Percentiles rank a stretch among this genome's conserved stretches.
phyloP scores from a whole-genome alignment of 768 basidiomycete genomes.

The Boletus subparvulus region DNA sequence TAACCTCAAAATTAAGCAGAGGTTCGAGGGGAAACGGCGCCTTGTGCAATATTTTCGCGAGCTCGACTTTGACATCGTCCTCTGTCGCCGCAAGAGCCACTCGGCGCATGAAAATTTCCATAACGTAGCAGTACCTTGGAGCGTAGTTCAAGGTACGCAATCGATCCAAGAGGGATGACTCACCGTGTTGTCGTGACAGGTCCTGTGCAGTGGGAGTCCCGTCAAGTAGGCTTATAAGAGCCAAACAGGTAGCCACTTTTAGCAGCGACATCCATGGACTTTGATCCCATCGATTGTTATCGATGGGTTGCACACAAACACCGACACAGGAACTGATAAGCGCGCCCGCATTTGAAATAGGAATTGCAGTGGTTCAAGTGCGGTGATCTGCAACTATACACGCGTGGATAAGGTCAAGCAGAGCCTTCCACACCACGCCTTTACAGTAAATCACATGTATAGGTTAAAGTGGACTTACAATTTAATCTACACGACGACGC shows the following conservation, averaged over 20 bases:
- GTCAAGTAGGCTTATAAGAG: slow-evolving; percentile 17
- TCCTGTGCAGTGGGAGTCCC: neutral
- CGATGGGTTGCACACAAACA: neutral
- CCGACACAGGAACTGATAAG: slow-evolving; percentile 4
- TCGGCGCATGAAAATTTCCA: slow-evolving; percentile 38
- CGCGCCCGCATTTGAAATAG: neutral
- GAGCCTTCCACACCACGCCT: neutral
- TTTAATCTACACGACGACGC: slow-evolving; percentile 56
- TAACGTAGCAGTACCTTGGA: slow-evolving; percentile 13
- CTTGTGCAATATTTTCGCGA: slow-evolving; percentile 35
- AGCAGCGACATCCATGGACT: neutral
- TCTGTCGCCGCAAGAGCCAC: slow-evolving; percentile 27
- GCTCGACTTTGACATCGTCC: slow-evolving; percentile 34
- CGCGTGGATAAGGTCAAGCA: neutral
- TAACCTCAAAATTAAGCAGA: slow-evolving; percentile 35
- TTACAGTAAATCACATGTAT: slow-evolving; percentile 3
- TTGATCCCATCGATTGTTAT: slow-evolving; percentile 21
- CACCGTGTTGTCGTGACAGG: slow-evolving; percentile 19
- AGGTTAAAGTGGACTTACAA: slow-evolving; percentile 17
- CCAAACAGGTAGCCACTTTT: neutral
- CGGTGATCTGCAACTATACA: slow-evolving; percentile 10
- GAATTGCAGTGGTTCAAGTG: slow-evolving; percentile 4
- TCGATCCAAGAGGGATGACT: slow-evolving; percentile 5
- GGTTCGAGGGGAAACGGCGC: slow-evolving; percentile 31
- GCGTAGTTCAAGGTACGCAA: neutral